A percentile compares a stretch with the other conserved stretches of the same genome.
These are phyloP conservation scores for Fusarium setosum DNA, from an alignment of 2,329 filamentous ascomycete species.

Conservation along the genomic window DNA sequence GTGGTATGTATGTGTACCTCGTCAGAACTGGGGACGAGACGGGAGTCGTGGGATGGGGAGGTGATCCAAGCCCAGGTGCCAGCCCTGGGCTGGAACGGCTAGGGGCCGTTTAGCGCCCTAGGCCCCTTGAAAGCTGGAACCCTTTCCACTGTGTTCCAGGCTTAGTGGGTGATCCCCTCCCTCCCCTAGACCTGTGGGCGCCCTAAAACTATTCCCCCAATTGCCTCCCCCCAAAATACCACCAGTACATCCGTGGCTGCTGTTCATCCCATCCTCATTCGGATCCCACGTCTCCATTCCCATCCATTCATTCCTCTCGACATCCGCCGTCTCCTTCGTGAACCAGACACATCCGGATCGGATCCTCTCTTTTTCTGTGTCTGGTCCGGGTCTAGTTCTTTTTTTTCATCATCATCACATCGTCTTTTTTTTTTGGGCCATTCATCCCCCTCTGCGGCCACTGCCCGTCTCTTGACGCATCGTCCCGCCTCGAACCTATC, in stretches of 20 bases:
- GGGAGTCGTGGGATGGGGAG: neutral
- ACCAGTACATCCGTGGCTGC: conserved; percentile 18
- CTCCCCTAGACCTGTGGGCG: conserved; percentile 6
- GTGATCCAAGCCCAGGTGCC: conserved; percentile 12
- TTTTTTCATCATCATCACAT: conserved; percentile 16
- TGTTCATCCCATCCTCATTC: conserved; percentile 43
- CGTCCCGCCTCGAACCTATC: conserved; percentile 18
- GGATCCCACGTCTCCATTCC: conserved; percentile 38
- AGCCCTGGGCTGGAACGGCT: conserved; percentile 33
- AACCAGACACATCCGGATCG: conserved; percentile 37
- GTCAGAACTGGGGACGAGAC: conserved; percentile 16
- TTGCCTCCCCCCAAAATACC: conserved; percentile 18
- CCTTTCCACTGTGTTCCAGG: conserved; percentile 30
- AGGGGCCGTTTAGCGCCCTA: conserved; percentile 35
- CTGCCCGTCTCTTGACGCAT: conserved; percentile 20
- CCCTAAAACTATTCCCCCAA: conserved; percentile 16
- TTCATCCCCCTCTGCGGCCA: conserved; percentile 16
- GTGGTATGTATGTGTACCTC: too few species aligned
- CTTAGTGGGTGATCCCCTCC: conserved; percentile 34
- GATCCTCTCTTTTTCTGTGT: conserved; percentile 31
- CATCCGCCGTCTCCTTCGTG: conserved; percentile 25
- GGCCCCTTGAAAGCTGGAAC: conserved; percentile 34
- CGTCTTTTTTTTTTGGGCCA: conserved; percentile 4
- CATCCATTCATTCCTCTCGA: conserved; percentile 37
- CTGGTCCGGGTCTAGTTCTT: conserved; percentile 23